Conservation (phyloP, 2,329 filamentous ascomycete species). For the Alternaria triticina region DNA sequence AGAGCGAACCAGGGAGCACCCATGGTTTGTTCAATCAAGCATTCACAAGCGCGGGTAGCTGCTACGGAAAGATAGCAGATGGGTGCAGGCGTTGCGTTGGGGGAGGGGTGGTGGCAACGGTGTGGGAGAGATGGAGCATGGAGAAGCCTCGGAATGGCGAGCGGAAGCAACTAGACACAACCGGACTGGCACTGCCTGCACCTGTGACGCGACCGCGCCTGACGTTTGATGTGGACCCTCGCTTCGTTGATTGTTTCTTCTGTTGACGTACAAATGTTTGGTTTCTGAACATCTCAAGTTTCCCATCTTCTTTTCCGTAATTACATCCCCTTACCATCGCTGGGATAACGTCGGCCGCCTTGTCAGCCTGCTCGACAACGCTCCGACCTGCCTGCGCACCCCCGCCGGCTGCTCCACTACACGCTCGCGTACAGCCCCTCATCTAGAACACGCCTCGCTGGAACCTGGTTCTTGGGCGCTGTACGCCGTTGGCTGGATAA, state of each 20-base stretch:
- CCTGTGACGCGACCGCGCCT: conserved; percentile 11
- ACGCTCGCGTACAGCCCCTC: conserved; percentile 18
- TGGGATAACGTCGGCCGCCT: not conserved
- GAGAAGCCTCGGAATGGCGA: conserved; percentile 7
- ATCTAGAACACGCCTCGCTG: conserved; percentile 7
- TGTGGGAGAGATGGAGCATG: conserved; percentile 7
- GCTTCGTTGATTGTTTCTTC: not conserved
- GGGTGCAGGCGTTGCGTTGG: conserved; percentile 7
- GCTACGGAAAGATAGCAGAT: conserved; percentile 1
- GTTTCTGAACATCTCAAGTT: not conserved
- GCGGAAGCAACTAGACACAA: conserved; percentile 2
- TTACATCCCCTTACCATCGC: not conserved
- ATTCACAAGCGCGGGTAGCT: not conserved
- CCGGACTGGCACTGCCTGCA: conserved; percentile 4
- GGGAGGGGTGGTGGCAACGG: conserved; percentile 2
- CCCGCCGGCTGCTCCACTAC: conserved; percentile 16
- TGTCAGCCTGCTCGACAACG: conserved; percentile 11
- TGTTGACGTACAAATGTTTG: not conserved
- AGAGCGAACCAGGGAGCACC: conserved; percentile 37
- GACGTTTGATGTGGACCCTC: not conserved
- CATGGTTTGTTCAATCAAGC: conserved; percentile 22
- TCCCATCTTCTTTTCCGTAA: not conserved
- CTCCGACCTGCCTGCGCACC: conserved; percentile 25
- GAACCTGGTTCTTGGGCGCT: conserved; percentile 19
- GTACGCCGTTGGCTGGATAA: not conserved